Evolutionary conservation across 345 rosid genomes (phyloP).

Genomic region (Salix purpurea): DNA sequence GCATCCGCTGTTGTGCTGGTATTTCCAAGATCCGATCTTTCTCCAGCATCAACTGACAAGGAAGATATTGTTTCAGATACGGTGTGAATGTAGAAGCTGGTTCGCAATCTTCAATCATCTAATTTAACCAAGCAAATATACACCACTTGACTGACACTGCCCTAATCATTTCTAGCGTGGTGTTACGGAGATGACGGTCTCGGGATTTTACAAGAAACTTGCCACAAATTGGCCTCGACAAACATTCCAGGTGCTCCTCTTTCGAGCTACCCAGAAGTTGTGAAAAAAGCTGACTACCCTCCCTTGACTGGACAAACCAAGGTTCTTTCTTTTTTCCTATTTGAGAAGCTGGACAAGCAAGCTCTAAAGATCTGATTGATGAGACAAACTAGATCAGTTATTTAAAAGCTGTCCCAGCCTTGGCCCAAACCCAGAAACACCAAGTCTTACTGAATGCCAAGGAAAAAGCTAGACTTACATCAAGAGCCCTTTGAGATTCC

Average conservation of each 20-base stretch:
- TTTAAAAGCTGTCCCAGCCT: background rate
- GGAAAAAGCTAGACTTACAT: slow-evolving; percentile 42
- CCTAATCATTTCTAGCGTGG: background rate
- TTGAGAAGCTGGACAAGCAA: background rate
- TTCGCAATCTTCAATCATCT: background rate
- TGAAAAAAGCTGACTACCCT: background rate
- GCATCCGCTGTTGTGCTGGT: slow-evolving; percentile 78
- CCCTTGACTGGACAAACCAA: background rate
- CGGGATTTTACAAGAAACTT: background rate
- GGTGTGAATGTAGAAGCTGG: background rate
- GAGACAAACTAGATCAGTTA: background rate
- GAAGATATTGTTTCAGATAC: background rate
- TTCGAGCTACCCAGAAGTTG: background rate
- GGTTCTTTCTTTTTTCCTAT: background rate
- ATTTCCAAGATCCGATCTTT: slow-evolving; percentile 61
- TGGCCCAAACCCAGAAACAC: background rate
- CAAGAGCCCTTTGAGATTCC: slow-evolving; percentile 79
- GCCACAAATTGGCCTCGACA: background rate
- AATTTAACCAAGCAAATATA: background rate
- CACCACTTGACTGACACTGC: background rate
- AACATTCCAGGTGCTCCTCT: background rate
- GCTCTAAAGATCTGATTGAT: background rate
- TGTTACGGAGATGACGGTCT: background rate
- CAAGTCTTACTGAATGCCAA: background rate
- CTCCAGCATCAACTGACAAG: slow-evolving; percentile 67